These are phyloP conservation scores for Rosa hybrid DNA, from an alignment of 331 rosid species.

Conservation along the genomic window DNA sequence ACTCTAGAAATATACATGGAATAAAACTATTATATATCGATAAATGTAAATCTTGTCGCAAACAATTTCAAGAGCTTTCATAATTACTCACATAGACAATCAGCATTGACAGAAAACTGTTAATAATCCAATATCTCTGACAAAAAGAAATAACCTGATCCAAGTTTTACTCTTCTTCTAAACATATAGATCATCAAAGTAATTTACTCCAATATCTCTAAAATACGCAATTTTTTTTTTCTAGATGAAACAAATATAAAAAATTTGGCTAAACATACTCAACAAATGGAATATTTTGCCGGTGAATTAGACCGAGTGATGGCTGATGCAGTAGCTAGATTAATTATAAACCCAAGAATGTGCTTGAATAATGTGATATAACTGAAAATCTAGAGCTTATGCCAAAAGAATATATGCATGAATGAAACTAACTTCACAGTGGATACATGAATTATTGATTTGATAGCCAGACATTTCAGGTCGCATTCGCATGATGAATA, in stretches of 20 bases:
- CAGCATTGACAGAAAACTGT: too few species aligned
- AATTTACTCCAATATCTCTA: not conserved
- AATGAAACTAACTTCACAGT: not conserved
- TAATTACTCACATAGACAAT: not conserved
- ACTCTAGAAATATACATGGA: not conserved
- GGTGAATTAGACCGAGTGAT: not conserved
- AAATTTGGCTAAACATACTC: too few species aligned
- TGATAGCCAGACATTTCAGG: not conserved
- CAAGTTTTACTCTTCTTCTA: not conserved
- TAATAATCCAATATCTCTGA: too few species aligned
- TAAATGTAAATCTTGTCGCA: not conserved
- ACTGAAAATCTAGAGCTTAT: not conserved
- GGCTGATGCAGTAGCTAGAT: not conserved
- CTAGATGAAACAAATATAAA: too few species aligned
- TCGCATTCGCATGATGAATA: not conserved
- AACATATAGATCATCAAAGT: not conserved
- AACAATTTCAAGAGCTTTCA: not conserved
- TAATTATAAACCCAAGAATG: not conserved
- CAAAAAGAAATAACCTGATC: not conserved
- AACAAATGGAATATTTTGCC: not conserved
- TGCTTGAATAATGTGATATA: not conserved
- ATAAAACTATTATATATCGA: not conserved
- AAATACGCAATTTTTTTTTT: not conserved
- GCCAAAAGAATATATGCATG: not conserved
- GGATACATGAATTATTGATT: not conserved